Evolutionary conservation across 148 eudicot species (phyloP), one percentile per base, ranked within the genome.

Genomic region (Nyssa sinensis): DNA sequence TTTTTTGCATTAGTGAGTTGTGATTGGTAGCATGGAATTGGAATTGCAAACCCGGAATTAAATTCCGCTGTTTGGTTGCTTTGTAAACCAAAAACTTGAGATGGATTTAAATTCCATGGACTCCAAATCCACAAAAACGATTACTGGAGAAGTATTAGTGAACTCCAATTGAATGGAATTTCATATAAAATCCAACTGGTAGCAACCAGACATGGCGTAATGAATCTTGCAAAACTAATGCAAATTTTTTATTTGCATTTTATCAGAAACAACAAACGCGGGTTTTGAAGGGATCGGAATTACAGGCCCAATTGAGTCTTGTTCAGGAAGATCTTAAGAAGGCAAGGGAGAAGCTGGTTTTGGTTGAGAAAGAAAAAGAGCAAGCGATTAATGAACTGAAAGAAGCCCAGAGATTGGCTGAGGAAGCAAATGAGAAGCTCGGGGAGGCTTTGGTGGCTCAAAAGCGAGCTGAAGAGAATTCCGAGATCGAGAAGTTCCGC

Each of bases 401-500:
- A 73, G 91, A 86, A 84, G 92, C 86, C 7, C 89, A 88, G 84
- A 90, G 74, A 70, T 80, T 80, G 75, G 86, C 96, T 32, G 92
- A 90, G 66, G 96, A 92, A 76, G 87, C 92, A 64, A 85, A 85
- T 74, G 88, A 85, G 78, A 94, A 94, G 78, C 96, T 94, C 51
- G 80, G 82, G 63, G 91, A 92, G 82, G 93, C 93, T 64, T 63
- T 92, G 83, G 89, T 86, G 75, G 92, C 98, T 82, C 98, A 88
- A 75, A 94, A 92, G 70, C 84, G 75, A 66, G 97, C 98, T 0
- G 89, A 91, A 79, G 98, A 92, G 74, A 76, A 77, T 74, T 87
- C 88, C 16, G 98, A 94, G 81, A 92, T 92, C 71, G 97, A 94
- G 78, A 94, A 88, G 77, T 94, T 94, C 77, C 84, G 92, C 33